These are phyloP conservation scores for Leccinum fuscescens DNA, from an alignment of 1,284 basidiomycete genomes.

Conservation along the genomic window DNA sequence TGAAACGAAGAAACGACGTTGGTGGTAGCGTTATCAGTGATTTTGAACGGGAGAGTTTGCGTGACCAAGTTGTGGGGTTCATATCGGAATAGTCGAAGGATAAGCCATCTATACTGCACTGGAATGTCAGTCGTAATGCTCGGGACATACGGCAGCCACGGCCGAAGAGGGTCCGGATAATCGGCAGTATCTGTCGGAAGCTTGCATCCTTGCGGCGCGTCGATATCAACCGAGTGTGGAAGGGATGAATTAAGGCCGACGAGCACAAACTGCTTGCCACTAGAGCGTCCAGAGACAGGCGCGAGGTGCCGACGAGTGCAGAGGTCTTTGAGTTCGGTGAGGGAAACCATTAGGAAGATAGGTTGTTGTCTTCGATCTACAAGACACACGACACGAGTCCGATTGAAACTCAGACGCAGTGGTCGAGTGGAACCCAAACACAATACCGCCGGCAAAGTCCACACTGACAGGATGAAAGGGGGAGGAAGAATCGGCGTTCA, in stretches of 20 bases:
- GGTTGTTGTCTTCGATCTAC: not conserved
- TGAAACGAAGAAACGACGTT: not conserved
- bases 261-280: not conserved
- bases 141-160: not conserved
- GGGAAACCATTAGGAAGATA: not conserved
- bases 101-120: not conserved
- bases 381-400: not conserved
- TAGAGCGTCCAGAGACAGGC: not conserved
- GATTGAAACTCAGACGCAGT: not conserved
- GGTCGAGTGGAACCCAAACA: not conserved
- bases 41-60: not conserved
- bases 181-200: not conserved
- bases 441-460: not conserved
- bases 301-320: not conserved
- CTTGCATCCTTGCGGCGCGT: not conserved
- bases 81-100: not conserved
- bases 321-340: not conserved
- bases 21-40: not conserved
- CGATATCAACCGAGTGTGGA: not conserved
- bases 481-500: too few relatives aligned
- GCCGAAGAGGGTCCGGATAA: not conserved
- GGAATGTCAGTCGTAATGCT: not conserved
- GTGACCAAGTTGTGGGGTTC: not conserved
- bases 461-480: not conserved
- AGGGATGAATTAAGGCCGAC: not conserved